These are phyloP conservation scores for Tricholoma sp. DNA, from an alignment of 768 basidiomycete species.

Conservation along the genomic window DNA sequence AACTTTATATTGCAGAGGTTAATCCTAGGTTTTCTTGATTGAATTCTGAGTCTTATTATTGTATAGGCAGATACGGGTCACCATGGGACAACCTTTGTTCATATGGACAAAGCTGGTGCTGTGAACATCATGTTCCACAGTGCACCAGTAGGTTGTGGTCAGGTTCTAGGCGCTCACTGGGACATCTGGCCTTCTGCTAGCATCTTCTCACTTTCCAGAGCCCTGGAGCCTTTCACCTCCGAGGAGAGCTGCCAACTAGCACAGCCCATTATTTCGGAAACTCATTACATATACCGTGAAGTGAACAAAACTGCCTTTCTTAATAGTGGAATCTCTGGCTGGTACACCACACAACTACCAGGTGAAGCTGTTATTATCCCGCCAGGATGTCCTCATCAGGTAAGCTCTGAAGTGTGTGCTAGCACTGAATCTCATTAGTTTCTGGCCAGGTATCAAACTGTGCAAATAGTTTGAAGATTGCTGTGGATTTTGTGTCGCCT, in stretches of 20 bases:
- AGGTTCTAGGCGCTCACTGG: background rate
- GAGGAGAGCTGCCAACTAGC: background rate
- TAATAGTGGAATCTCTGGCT: background rate
- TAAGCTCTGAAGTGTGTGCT: background rate
- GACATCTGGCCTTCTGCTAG: background rate
- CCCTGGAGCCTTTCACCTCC: background rate
- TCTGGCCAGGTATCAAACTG: background rate
- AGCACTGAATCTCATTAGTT: background rate
- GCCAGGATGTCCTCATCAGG: background rate
- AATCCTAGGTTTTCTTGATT: background rate
- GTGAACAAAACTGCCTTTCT: background rate
- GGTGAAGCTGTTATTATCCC: background rate
- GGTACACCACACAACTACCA: background rate
- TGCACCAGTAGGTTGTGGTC: background rate
- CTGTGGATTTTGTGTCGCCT: background rate
- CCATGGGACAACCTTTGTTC: conserved; percentile 2
- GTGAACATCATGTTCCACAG: background rate
- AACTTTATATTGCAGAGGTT: background rate
- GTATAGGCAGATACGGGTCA: background rate
- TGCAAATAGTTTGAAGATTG: background rate
- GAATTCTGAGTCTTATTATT: background rate
- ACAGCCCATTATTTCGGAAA: background rate
- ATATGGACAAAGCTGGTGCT: background rate
- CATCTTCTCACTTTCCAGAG: background rate
- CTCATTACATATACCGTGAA: background rate